Percentiles rank a stretch among this genome's conserved stretches.
Conservation (phyloP, 805 yeast genomes). For the Wickerhamiella hasegawae region DNA sequence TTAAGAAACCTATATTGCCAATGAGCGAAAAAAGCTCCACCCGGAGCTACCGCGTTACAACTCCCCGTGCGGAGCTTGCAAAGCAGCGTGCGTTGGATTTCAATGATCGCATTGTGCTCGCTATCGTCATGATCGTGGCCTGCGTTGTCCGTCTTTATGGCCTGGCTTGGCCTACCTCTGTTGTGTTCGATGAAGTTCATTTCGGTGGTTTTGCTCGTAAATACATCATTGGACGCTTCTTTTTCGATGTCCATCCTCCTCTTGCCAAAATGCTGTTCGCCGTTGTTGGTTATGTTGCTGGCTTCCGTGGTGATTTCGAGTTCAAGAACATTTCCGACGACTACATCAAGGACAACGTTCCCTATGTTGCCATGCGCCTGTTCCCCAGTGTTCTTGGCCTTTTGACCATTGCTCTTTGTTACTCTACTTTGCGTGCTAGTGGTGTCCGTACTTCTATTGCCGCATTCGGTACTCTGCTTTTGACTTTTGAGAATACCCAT, state of each 20-base stretch:
- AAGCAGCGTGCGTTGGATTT: slow-evolving; percentile 12
- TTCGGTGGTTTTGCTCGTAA: slow-evolving; percentile 93
- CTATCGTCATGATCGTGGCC: slow-evolving; percentile 34
- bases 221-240: slow-evolving; percentile 49
- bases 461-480: slow-evolving; percentile 32
- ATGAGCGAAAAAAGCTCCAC: slow-evolving; percentile 38
- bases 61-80: slow-evolving; percentile 14
- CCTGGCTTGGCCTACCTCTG: slow-evolving; percentile 56
- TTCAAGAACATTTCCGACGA: slow-evolving; percentile 31
- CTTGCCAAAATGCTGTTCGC: slow-evolving; percentile 44
- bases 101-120: slow-evolving; percentile 15
- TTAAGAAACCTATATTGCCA: slow-evolving; percentile 5
- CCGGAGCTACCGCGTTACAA: slow-evolving; percentile 16
- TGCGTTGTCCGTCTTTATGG: slow-evolving; percentile 41
- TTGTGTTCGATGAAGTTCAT: slow-evolving; percentile 86
- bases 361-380: slow-evolving; percentile 40
- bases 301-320: slow-evolving; percentile 34
- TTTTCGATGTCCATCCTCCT: slow-evolving; percentile 63
- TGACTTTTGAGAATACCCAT: slow-evolving; percentile 48
- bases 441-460: slow-evolving; percentile 39
- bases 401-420: slow-evolving; percentile 35
- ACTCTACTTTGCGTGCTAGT: slow-evolving; percentile 36
- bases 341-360: slow-evolving; percentile 26
- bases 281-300: slow-evolving; percentile 34
- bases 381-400: slow-evolving; percentile 43